phyloP scores from a whole-genome alignment of 2,329 filamentous ascomycete genomes.

The Rutstroemia sp. region DNA sequence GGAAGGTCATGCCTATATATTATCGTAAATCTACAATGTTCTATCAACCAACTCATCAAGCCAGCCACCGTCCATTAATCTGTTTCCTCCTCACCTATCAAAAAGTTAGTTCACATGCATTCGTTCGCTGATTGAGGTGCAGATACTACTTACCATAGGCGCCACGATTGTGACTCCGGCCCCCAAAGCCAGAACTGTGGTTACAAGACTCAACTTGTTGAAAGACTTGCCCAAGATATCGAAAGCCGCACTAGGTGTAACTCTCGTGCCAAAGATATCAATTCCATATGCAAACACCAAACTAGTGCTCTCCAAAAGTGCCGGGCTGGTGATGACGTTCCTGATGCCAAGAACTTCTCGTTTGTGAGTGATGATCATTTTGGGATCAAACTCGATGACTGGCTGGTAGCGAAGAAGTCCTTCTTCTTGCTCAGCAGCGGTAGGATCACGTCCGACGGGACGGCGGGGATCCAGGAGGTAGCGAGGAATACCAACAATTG shows the following conservation, averaged over 20 bases:
- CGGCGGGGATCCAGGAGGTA: constrained; percentile 76
- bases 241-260: constrained; percentile 83
- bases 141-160: constrained; percentile 64
- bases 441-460: constrained; percentile 78
- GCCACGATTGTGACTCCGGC: constrained; percentile 70
- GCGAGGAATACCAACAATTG: constrained; percentile 74
- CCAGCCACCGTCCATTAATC: constrained; percentile 56
- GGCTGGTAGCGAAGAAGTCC: constrained; percentile 72
- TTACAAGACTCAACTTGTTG: constrained; percentile 77
- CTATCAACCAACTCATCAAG: constrained; percentile 10
- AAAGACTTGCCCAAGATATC: constrained; percentile 92
- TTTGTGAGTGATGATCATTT: constrained; percentile 71
- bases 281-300: constrained; percentile 81
- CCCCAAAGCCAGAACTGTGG: constrained; percentile 74
- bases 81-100: constrained; percentile 55
- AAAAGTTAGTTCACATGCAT: constrained; percentile 28
- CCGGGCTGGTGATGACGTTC: constrained; percentile 66
- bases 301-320: constrained; percentile 84
- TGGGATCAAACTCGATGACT: constrained; percentile 74
- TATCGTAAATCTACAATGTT: neutral
- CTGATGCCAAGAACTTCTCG: constrained; percentile 73
- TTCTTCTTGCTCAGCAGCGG: constrained; percentile 71
- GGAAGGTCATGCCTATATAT: neutral
- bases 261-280: constrained; percentile 80
- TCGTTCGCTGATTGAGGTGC: neutral